Percentiles rank a stretch among this genome's conserved stretches.
These are phyloP conservation scores for Podila epicladia DNA, from an alignment of 192 early-diverging fungal species.

Conservation along the genomic window DNA sequence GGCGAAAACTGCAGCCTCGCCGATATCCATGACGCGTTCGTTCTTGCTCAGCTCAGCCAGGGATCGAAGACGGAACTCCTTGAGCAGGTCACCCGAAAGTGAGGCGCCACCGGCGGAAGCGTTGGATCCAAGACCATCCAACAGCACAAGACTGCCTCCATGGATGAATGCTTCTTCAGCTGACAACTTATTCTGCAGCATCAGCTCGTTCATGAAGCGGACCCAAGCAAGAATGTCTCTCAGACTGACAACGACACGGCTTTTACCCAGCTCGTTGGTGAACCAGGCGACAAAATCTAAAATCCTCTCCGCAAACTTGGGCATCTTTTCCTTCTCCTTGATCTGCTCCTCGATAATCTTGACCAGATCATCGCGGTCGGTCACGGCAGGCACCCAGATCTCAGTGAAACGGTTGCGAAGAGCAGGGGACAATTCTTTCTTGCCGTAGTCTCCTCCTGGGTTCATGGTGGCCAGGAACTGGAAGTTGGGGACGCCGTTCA, in stretches of 20 bases:
- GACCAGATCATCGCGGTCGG: constrained; percentile 77
- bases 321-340: constrained; percentile 36
- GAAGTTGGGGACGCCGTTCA: constrained; percentile 77
- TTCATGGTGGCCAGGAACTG: constrained; percentile 99
- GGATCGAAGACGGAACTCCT: constrained; percentile 60
- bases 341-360: constrained; percentile 71
- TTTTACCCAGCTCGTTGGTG: constrained; percentile 65
- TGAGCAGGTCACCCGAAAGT: constrained; percentile 54
- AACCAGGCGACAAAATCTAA: constrained; percentile 89
- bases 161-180: constrained; percentile 73
- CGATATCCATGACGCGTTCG: constrained; percentile 31
- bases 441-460: constrained; percentile 98
- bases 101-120: constrained; percentile 63
- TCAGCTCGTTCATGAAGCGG: constrained; percentile 75
- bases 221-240: constrained; percentile 96
- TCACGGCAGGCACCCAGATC: constrained; percentile 94
- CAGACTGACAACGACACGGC: constrained; percentile 73
- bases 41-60: constrained; percentile 56
- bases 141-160: constrained; percentile 89
- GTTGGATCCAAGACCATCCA: constrained; percentile 94
- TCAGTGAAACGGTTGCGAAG: constrained; percentile 98
- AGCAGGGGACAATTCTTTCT: constrained; percentile 97
- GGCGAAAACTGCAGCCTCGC: constrained; percentile 52
- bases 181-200: constrained; percentile 55
- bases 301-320: constrained; percentile 65